phyloP scores from a whole-genome alignment of 371 early-diverging fungal genomes.

The Rhizopus microsporus region DNA sequence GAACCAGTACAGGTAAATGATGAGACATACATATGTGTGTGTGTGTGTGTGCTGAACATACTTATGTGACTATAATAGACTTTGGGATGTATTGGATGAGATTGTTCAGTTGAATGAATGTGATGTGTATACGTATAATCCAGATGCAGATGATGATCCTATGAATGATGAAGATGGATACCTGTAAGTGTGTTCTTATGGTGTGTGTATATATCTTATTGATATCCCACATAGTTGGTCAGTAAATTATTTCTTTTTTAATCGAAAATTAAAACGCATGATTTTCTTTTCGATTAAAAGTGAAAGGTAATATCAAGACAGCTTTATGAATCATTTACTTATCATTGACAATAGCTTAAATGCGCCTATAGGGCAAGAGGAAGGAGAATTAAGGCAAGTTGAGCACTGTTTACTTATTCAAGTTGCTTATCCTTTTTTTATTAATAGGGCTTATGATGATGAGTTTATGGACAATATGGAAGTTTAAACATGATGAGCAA shows the following conservation, averaged over 20 bases:
- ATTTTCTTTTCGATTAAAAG: conserved; percentile 87
- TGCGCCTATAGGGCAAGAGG: conserved; percentile 38
- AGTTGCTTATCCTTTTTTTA: conserved; percentile 8
- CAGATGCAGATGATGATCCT: conserved; percentile 86
- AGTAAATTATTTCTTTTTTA: conserved; percentile 93
- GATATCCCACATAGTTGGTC: conserved; percentile 68
- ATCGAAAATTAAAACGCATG: conserved; percentile 85
- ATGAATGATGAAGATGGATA: conserved; percentile 83
- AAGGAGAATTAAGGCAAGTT: conserved; percentile 21
- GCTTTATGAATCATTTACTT: background rate
- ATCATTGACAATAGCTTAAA: conserved; percentile 28
- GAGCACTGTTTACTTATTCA: background rate
- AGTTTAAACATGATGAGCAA: background rate
- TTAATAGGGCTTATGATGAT: conserved; percentile 33
- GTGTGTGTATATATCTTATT: background rate
- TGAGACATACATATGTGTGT: conserved; percentile 20
- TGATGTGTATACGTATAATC: conserved; percentile 85
- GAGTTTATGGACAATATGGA: conserved; percentile 52
- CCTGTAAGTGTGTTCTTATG: conserved; percentile 31
- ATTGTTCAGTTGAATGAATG: conserved; percentile 79
- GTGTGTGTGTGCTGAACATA: background rate
- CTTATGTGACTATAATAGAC: conserved; percentile 7
- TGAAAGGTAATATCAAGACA: conserved; percentile 62
- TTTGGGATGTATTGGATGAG: conserved; percentile 88
- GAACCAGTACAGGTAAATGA: conserved; percentile 45